Evolutionary conservation across 495 filamentous ascomycete genomes (phyloP).

Genomic region (Melanomma pulvis-pyrius): DNA sequence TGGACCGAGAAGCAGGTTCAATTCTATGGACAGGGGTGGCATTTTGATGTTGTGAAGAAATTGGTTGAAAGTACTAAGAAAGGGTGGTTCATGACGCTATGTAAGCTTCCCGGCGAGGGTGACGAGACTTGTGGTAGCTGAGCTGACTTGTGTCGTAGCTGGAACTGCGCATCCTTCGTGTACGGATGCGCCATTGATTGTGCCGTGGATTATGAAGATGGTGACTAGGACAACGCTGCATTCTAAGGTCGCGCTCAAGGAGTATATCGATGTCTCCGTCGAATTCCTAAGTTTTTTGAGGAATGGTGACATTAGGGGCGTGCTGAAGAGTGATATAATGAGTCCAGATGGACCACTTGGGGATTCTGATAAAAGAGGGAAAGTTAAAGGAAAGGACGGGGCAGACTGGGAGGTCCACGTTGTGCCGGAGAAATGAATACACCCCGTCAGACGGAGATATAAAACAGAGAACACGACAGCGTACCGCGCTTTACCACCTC

Average conservation of each 20-base stretch:
- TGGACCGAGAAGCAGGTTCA: slow-evolving; percentile 52
- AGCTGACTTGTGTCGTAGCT: slow-evolving; percentile 24
- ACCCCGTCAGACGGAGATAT: too few species aligned
- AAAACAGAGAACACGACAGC: too few species aligned
- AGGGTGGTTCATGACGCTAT: slow-evolving; percentile 57
- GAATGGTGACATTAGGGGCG: slow-evolving; percentile 17
- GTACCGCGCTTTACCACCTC: too few species aligned
- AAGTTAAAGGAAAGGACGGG: slow-evolving; percentile 12
- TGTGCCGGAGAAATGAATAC: slow-evolving; percentile 7
- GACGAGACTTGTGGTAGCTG: neutral
- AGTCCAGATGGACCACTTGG: slow-evolving; percentile 31
- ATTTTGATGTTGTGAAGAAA: slow-evolving; percentile 56
- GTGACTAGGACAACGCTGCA: slow-evolving; percentile 51
- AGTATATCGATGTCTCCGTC: slow-evolving; percentile 52
- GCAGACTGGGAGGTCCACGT: slow-evolving; percentile 34
- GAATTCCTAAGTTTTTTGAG: slow-evolving; percentile 50
- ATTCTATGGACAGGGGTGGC: slow-evolving; percentile 54
- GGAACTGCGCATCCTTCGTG: slow-evolving; percentile 57
- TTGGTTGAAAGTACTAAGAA: slow-evolving; percentile 43
- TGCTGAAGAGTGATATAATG: slow-evolving; percentile 13
- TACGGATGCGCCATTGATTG: slow-evolving; percentile 58
- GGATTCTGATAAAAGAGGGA: slow-evolving; percentile 6
- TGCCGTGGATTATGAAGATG: slow-evolving; percentile 53
- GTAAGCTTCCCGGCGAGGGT: slow-evolving; percentile 18
- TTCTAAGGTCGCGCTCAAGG: slow-evolving; percentile 43